Evolutionary conservation across 495 filamentous ascomycete species (phyloP).

Genomic region (Filosporella fistucella): DNA sequence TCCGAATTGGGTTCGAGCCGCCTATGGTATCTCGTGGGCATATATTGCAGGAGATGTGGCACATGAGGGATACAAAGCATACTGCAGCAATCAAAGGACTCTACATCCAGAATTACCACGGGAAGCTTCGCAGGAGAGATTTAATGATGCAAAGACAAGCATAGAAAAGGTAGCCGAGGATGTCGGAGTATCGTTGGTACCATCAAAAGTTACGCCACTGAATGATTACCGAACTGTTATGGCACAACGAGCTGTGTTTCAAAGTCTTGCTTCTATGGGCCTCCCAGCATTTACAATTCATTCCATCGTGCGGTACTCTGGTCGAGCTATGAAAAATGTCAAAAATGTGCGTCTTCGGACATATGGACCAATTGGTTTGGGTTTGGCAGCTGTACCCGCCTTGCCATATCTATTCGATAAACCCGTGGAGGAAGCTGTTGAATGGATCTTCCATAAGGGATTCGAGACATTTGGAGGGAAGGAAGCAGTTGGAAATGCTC

Average conservation of each 20-base stretch:
- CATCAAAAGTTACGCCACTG: slow-evolving; percentile 62
- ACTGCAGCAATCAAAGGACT: slow-evolving; percentile 65
- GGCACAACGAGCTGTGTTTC: slow-evolving; percentile 86
- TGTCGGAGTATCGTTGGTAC: slow-evolving; percentile 17
- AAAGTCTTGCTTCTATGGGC: slow-evolving; percentile 84
- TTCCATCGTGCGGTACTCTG: slow-evolving; percentile 81
- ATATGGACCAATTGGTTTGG: slow-evolving; percentile 88
- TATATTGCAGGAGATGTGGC: slow-evolving; percentile 88
- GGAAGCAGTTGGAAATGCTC: slow-evolving; percentile 40
- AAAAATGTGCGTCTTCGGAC: slow-evolving; percentile 73
- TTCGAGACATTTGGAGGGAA: slow-evolving; percentile 68
- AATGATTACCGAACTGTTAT: slow-evolving; percentile 92
- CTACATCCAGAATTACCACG: slow-evolving; percentile 23
- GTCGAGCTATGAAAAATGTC: slow-evolving; percentile 69
- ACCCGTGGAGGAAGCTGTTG: slow-evolving; percentile 84
- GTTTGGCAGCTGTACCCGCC: slow-evolving; percentile 81
- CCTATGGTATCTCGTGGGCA: slow-evolving; percentile 89
- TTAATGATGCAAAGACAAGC: slow-evolving; percentile 25
- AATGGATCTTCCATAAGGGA: slow-evolving; percentile 81
- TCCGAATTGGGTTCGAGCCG: slow-evolving; percentile 70
- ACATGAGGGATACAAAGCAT: slow-evolving; percentile 95
- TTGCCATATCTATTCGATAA: slow-evolving; percentile 89
- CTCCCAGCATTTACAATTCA: slow-evolving; percentile 91
- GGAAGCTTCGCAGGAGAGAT: slow-evolving; percentile 23
- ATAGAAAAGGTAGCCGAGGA: slow-evolving; percentile 15